A percentile compares a stretch with the other conserved stretches of the same genome.
Evolutionary conservation across 371 early-diverging fungal species (phyloP).

Genomic region (Rhizopus stolonifer): DNA sequence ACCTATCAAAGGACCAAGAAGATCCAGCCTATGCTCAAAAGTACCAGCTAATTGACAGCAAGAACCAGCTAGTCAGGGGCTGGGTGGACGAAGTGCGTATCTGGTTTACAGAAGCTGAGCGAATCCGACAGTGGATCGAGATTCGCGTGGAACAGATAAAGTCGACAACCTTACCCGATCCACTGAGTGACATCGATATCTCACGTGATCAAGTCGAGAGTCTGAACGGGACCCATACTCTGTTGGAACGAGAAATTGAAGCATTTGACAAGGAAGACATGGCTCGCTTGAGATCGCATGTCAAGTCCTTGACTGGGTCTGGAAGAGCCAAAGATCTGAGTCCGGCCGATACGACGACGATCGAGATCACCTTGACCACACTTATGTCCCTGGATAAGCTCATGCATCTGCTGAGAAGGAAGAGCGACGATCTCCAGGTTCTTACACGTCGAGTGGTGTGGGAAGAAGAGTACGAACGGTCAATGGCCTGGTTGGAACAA

Average conservation of each 20-base stretch:
- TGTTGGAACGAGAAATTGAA: slow-evolving; percentile 48
- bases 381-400: slow-evolving; percentile 46
- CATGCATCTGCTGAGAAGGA: slow-evolving; percentile 32
- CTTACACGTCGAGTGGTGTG: slow-evolving; percentile 42
- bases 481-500: slow-evolving; percentile 33
- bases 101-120: slow-evolving; percentile 47
- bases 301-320: slow-evolving; percentile 45
- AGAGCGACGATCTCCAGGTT: slow-evolving; percentile 36
- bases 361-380: slow-evolving; percentile 53
- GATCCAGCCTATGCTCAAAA: slow-evolving; percentile 29
- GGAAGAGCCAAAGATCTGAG: slow-evolving; percentile 44
- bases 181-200: slow-evolving; percentile 6
- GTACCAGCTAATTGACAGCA: slow-evolving; percentile 30
- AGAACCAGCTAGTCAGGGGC: slow-evolving; percentile 33
- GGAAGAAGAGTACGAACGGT: slow-evolving; percentile 42
- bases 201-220: slow-evolving; percentile 33
- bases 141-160: slow-evolving; percentile 41
- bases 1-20: slow-evolving; percentile 18
- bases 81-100: slow-evolving; percentile 54
- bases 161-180: slow-evolving; percentile 33
- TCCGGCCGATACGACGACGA: slow-evolving; percentile 58
- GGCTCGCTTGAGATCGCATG: slow-evolving; percentile 53
- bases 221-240: slow-evolving; percentile 34
- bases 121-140: slow-evolving; percentile 44
- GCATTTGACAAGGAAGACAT: slow-evolving; percentile 52